Evolutionary conservation across 371 early-diverging fungal species (phyloP), one percentile per base, ranked within the genome.

Genomic region (Massospora cicadina): DNA sequence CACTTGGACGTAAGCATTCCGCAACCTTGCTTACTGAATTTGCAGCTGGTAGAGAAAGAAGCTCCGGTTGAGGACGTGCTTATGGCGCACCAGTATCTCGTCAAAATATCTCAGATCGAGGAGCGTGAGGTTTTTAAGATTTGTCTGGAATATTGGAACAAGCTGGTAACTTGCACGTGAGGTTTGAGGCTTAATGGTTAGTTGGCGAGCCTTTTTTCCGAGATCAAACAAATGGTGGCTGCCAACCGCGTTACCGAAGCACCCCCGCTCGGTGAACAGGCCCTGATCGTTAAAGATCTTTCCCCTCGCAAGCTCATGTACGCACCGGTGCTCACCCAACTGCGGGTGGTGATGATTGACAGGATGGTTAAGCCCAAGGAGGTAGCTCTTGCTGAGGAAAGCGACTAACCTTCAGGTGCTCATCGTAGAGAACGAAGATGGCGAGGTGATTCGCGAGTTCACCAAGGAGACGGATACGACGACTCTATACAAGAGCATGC

Each of bases 361-460:
- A 78, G 88, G 63, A 96, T 97, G 98, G 95, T 93, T 55, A 89
- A 88, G 68, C 98, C 98, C 33, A 93, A 95, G 74, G 98, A 98
- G 76, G 91, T 82, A 68, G 65, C 68, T 67, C 62, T 7, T 63
- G 53, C 53, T 56, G 55, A 13, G 17, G 27, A 28, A 59, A 31
- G 65, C 58, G 54, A 17, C 33, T 28, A 13, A 30, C 13, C 21
- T n/a, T 43, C 69, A 88, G 81, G 94, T 98, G 13, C 79, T 99
- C 53, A 84, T 99, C 58, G 92, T 95, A n/a, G 95, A 98, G 73
- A 97, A 99, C 76, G 99, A 99, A 65, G 95, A 99, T 72, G 99
- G 99, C 57, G 99, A 99, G 77, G 92, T 99, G 74, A 96, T 99
- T 12, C 87, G 98, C 66, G 99, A 99, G 76, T 88, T 88, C 60